These are phyloP conservation scores for Cyberlindnera japonica DNA, from an alignment of 805 yeast species.

Conservation along the genomic window DNA sequence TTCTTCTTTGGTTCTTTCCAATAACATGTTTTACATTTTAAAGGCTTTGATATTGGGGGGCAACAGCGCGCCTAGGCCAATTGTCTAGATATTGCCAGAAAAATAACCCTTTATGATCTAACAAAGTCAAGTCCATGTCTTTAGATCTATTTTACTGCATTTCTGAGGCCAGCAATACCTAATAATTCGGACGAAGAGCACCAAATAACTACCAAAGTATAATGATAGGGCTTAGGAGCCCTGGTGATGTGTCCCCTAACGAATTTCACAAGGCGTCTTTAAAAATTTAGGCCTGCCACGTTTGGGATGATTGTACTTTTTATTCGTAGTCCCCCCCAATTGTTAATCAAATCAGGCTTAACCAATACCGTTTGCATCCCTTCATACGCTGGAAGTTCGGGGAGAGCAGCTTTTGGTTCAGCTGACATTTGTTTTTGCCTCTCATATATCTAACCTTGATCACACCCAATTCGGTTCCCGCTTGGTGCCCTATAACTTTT, in stretches of 20 bases:
- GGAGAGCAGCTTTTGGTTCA: background rate
- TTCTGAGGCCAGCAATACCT: no score
- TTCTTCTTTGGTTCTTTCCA: background rate
- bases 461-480: background rate
- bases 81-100: no score
- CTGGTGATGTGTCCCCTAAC: slow-evolving; percentile 1
- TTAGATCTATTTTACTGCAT: background rate
- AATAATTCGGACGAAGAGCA: no score
- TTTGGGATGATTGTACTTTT: background rate
- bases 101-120: no score
- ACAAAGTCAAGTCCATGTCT: no score
- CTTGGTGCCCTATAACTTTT: background rate
- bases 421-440: background rate
- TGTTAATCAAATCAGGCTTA: background rate
- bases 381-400: slow-evolving; percentile 1
- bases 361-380: background rate
- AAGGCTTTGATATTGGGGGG: no score
- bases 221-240: background rate
- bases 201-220: no score
- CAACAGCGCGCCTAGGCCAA: no score
- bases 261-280: background rate
- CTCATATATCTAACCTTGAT: no score
- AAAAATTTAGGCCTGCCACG: slow-evolving; percentile 4
- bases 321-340: background rate
- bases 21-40: slow-evolving; percentile 1